phyloP scores from a whole-genome alignment of 352 stramenopile genomes.

The Globisporangium radiosum region DNA sequence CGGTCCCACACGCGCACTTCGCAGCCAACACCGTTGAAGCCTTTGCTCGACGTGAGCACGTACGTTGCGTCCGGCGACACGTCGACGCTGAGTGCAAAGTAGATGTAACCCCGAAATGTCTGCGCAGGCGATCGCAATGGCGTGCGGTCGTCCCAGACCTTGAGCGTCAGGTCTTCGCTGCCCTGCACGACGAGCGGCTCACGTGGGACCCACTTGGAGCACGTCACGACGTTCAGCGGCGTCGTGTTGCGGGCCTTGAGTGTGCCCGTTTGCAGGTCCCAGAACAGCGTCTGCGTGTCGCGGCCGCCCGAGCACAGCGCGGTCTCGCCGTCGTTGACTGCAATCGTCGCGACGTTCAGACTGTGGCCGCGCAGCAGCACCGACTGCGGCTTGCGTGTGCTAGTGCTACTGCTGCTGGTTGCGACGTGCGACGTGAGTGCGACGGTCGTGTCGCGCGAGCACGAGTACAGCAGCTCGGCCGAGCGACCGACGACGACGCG shows the following conservation, averaged over 20 bases:
- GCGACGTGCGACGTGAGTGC: constrained; percentile 28
- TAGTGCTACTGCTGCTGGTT: neutral
- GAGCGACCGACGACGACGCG: constrained; percentile 35
- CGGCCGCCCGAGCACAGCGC: constrained; percentile 68
- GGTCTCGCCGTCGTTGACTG: constrained; percentile 41
- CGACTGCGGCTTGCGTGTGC: constrained; percentile 14
- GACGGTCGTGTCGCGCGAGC: constrained; percentile 70
- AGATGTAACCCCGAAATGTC: constrained; percentile 62
- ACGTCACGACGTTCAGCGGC: constrained; percentile 83
- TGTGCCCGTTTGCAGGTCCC: constrained; percentile 51
- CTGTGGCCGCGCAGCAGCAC: constrained; percentile 37
- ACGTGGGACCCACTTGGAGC: constrained; percentile 65
- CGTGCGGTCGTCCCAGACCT: constrained; percentile 69
- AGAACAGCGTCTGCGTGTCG: constrained; percentile 80
- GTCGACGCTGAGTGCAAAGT: constrained; percentile 73
- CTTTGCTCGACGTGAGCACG: constrained; percentile 79
- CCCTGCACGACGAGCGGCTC: constrained; percentile 63
- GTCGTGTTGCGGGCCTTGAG: constrained; percentile 57
- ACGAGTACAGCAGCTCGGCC: constrained; percentile 56
- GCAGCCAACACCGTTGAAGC: constrained; percentile 75
- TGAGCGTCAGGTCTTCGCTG: constrained; percentile 77
- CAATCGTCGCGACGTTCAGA: constrained; percentile 67
- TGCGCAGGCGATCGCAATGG: constrained; percentile 41
- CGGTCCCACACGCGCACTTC: constrained; percentile 79
- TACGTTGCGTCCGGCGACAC: constrained; percentile 43